A percentile compares a stretch with the other conserved stretches of the same genome.
Conservation (phyloP, 1,284 basidiomycete species). For the Cryptococcus floricola region DNA sequence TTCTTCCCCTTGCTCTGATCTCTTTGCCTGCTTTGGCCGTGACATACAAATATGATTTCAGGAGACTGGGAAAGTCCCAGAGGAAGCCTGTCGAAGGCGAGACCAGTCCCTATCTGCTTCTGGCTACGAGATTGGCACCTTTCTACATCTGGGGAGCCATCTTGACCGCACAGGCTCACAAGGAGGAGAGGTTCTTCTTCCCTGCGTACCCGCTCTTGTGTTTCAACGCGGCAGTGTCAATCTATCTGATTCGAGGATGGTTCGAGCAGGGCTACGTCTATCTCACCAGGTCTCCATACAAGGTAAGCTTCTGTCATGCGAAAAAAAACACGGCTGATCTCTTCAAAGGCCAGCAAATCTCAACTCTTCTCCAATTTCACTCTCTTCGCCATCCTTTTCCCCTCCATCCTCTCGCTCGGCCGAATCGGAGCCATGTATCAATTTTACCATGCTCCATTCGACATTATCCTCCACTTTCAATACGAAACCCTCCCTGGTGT, state of each 20-base stretch:
- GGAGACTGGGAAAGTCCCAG: slow-evolving; percentile 66
- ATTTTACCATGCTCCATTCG: slow-evolving; percentile 89
- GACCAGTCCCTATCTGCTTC: slow-evolving; percentile 67
- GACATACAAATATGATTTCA: slow-evolving; percentile 70
- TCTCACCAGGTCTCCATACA: slow-evolving; percentile 75
- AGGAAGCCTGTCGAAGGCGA: slow-evolving; percentile 58
- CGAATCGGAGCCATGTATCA: slow-evolving; percentile 75
- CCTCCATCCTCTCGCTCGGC: slow-evolving; percentile 67
- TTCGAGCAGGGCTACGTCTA: slow-evolving; percentile 70
- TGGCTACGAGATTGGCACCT: slow-evolving; percentile 71
- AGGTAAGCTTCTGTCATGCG: slow-evolving; percentile 54
- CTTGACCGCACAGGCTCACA: slow-evolving; percentile 79
- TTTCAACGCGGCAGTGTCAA: slow-evolving; percentile 84
- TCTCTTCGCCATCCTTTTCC: slow-evolving; percentile 61
- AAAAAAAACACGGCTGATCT: neutral
- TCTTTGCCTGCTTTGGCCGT: slow-evolving; percentile 75
- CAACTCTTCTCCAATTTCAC: slow-evolving; percentile 73
- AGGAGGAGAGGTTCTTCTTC: slow-evolving; percentile 98
- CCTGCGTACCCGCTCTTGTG: slow-evolving; percentile 87
- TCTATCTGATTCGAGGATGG: slow-evolving; percentile 82
- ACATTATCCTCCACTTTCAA: slow-evolving; percentile 69
- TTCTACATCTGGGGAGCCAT: slow-evolving; percentile 86
- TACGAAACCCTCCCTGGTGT: slow-evolving; percentile 73
- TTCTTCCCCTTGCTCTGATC: slow-evolving; percentile 71
- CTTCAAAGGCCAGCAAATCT: slow-evolving; percentile 65